Base-by-base conservation (phyloP, 257 asterid species). In the Plantago elongata region DNA sequence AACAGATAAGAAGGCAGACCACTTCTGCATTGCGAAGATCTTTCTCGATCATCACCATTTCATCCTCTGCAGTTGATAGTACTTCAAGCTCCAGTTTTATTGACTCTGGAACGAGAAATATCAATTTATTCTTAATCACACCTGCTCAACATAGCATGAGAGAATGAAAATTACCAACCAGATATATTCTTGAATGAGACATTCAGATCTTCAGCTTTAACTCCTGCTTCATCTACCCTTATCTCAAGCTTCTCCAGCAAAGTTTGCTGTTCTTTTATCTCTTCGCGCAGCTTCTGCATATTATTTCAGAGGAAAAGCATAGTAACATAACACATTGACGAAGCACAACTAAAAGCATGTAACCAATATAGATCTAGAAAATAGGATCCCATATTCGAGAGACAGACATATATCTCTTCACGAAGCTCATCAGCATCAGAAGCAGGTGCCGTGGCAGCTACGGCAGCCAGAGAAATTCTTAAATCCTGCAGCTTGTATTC, bases 11-110 rank as follows among this genome's bases (percentile, higher is more conserved):
- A 70, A 69, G 45, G 0, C 34, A 61, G 45, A 91, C 99, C 84
- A 11, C 27, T 69, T 83, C 84, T 1, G 86, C 94, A 54, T 57
- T 77, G 47, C 65, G 67, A 48, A 78, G 63, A 47, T 83, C 84
- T 52, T 64, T 70, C 77, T 85, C 89, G 62, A 84, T 74, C 60
- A 13, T 51, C 81, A 75, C 69, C 57, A 89, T 71, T 70, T 84
- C 86, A 16, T 58, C 50, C 73, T 92, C 97, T 48, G 96, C 96
- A 74, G 74, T 78, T 27, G 70, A 84, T 69, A 84, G 75, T 58
- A 89, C 89, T 49, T 84, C 87, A 61, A 80, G 61, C 43, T 87
- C 97, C 54, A 68, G 77, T 72, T 77, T 80, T 60, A 89, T 88
- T 5, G 96, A 89, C 63, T 77, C 98, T 91, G 71, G 22, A 63